Evolutionary conservation across 306 rosid genomes (phyloP).

Genomic region (Macrotyloma uniflorum): DNA sequence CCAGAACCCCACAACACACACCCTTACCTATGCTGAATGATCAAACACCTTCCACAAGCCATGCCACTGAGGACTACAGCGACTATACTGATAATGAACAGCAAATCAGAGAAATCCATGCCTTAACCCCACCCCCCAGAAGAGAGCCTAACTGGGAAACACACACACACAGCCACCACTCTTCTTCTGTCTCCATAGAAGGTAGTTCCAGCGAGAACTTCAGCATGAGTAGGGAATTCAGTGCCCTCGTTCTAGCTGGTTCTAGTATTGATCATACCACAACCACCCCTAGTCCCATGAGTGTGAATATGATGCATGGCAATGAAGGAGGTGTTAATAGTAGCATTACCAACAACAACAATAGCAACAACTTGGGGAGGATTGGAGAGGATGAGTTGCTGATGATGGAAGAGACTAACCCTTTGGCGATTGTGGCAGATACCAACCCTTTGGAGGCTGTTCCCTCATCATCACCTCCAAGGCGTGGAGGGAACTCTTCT

Average conservation of each 20-base stretch:
- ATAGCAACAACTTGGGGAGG: conserved; percentile 47
- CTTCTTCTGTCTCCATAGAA: conserved; percentile 59
- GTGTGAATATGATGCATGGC: background rate
- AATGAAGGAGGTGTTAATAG: background rate
- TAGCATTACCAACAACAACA: background rate
- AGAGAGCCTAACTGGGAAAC: conserved; percentile 64
- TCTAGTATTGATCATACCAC: conserved; percentile 50
- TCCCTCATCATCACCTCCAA: conserved; percentile 29
- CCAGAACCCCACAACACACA: conserved; percentile 9
- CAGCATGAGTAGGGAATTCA: conserved; percentile 87
- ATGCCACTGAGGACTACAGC: conserved; percentile 20
- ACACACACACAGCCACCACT: conserved; percentile 46
- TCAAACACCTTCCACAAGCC: conserved; percentile 49
- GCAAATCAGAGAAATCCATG: conserved; percentile 77
- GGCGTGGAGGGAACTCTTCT: conserved; percentile 13
- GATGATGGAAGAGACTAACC: conserved; percentile 67
- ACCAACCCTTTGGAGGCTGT: conserved; percentile 44
- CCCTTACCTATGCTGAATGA: conserved; percentile 56
- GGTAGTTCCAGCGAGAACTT: conserved; percentile 67
- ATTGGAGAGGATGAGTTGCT: conserved; percentile 66
- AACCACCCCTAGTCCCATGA: conserved; percentile 22
- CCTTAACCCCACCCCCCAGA: conserved; percentile 61
- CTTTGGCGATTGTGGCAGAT: conserved; percentile 84
- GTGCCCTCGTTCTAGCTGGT: conserved; percentile 86
- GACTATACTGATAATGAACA: conserved; percentile 32